A percentile compares a stretch with the other conserved stretches of the same genome.
Conservation (phyloP, 176 grass and related monocot genomes). For the Musa troglodytarum region DNA sequence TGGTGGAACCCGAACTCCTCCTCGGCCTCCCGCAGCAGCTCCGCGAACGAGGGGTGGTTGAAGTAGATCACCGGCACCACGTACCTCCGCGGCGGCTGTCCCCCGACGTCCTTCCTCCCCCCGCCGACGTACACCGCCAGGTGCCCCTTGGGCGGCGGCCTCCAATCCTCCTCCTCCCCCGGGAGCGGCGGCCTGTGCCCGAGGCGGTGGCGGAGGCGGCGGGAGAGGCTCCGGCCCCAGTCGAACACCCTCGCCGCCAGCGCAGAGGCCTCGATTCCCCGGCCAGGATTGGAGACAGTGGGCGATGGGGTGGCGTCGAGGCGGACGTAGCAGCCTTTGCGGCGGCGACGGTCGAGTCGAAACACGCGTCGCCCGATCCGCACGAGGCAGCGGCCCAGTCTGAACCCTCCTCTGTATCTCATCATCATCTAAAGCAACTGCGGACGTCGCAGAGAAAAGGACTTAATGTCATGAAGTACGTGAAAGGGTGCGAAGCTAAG, state of each 20-base stretch:
- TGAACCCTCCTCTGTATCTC: constrained; percentile 1
- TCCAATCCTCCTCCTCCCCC: neutral
- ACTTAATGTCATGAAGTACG: neutral
- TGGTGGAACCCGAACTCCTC: constrained; percentile 10
- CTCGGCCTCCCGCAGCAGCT: neutral
- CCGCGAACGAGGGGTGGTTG: constrained; percentile 9
- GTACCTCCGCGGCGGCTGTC: neutral
- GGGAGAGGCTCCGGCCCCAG: neutral
- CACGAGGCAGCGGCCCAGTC: neutral
- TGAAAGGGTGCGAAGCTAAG: neutral
- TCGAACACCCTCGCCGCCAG: neutral
- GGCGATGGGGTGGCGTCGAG: neutral
- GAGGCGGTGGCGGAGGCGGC: neutral
- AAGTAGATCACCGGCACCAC: constrained; percentile 9
- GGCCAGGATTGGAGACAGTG: neutral
- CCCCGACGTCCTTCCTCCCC: neutral
- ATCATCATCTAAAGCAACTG: neutral
- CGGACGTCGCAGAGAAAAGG: neutral
- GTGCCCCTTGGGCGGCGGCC: neutral
- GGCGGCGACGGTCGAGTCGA: neutral
- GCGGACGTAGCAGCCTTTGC: neutral
- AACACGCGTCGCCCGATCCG: neutral
- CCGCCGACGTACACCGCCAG: constrained; percentile 9
- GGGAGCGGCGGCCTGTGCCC: neutral
- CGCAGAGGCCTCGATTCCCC: neutral